These are phyloP conservation scores for Suhomyces prunicola DNA, from an alignment of 805 yeast genomes.

Conservation along the genomic window DNA sequence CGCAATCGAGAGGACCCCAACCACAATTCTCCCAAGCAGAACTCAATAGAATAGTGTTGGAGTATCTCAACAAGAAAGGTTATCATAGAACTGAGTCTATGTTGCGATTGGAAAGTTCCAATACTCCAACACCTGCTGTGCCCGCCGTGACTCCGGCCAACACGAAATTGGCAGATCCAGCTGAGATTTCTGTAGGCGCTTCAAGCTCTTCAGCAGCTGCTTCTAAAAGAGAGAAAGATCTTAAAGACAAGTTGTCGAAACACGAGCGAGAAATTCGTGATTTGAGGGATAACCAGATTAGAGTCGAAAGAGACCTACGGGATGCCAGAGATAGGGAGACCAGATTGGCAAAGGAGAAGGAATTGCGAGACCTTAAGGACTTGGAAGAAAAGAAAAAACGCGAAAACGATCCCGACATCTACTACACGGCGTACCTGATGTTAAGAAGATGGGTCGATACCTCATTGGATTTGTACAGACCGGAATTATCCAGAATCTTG, in stretches of 20 bases:
- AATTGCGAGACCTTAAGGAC: constrained; percentile 36
- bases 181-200: constrained; percentile 21
- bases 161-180: constrained; percentile 32
- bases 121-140: constrained; percentile 51
- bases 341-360: constrained; percentile 37
- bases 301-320: constrained; percentile 36
- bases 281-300: constrained; percentile 30
- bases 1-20: constrained; percentile 23
- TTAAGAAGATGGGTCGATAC: constrained; percentile 87
- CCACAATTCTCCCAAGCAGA: constrained; percentile 75
- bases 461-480: constrained; percentile 85
- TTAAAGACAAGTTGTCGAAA: constrained; percentile 23
- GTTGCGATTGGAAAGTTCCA: constrained; percentile 80
- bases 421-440: constrained; percentile 75
- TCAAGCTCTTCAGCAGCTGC: not conserved
- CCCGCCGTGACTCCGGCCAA: constrained; percentile 49
- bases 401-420: constrained; percentile 65
- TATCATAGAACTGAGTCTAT: constrained; percentile 92
- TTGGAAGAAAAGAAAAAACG: constrained; percentile 42
- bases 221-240: constrained; percentile 22
- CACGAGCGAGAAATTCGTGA: constrained; percentile 35
- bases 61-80: constrained; percentile 89
- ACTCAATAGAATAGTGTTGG: constrained; percentile 86
- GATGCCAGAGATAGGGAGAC: constrained; percentile 38
- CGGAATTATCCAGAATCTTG: constrained; percentile 77